Base-by-base conservation (phyloP, 371 early-diverging fungal species). In the Rhizomucor miehei region DNA sequence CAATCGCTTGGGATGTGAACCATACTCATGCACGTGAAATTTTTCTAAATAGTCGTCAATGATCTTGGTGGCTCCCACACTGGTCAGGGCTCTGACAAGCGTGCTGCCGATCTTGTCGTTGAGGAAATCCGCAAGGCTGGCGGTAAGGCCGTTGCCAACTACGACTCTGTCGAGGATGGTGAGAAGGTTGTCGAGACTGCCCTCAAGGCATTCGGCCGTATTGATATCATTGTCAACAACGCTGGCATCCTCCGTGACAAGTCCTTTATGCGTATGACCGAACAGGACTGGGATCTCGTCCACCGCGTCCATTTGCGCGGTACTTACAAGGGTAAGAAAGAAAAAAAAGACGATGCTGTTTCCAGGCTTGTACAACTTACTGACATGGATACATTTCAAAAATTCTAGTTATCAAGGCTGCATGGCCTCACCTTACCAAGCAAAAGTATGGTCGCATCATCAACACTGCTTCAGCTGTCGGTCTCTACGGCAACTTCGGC, bases 401-500 rank as follows among this genome's bases (percentile, higher is more conserved):
- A 29, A 29, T 5, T 29, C 34, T 14, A 57, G 73, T 95, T 56
- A 84, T 92, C 63, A 92, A 93, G 82, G 98, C 99, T 51, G 98
- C 97, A 11, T 99, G 99, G 99, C 89, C 91, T 29, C 73, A 88
- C 69, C 89, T 99, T 82, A 84, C 85, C 57, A 91, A 94, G 82
- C 98, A 98, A 66, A 92, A 93, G 65, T 94, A 84, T 62, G 98
- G 99, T 43, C 84, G 94, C 38, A 85, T 90, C 65, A 84, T 89
- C 69, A 89, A 89, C 67, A 89, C 90, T 47, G 86, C 93, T 24
- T 97, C 97, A 21, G 92, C 97, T 39, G 98, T 97, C 41, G 99
- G 98, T 62, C 80, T 98, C 44, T 97, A 98, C 71, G 98, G 98
- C 63, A 99, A 98, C 91, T 98, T 96, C 87, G 99, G 99, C 46